Conservation (phyloP, 2,329 filamentous ascomycete species). For the Alternaria incomplexa region DNA sequence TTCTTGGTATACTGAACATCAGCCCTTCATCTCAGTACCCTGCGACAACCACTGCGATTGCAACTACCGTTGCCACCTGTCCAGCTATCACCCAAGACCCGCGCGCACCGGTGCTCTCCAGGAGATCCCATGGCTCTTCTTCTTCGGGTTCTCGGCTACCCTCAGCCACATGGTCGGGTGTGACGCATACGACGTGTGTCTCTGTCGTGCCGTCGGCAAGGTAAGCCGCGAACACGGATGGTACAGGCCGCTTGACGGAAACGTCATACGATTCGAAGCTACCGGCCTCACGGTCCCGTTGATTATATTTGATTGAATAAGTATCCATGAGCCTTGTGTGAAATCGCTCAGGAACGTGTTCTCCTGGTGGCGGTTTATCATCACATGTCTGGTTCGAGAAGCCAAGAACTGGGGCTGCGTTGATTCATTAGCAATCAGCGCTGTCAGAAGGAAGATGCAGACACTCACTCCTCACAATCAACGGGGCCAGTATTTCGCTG, state of each 20-base stretch:
- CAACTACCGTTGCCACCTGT: neutral
- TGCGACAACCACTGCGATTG: neutral
- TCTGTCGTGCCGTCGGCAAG: neutral
- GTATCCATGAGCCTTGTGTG: neutral
- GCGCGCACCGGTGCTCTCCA: neutral
- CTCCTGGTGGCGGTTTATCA: neutral
- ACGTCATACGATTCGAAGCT: neutral
- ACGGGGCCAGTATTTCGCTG: neutral
- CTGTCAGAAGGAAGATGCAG: neutral
- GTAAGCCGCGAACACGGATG: neutral
- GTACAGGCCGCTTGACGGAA: neutral
- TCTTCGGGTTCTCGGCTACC: neutral
- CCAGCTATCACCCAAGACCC: neutral
- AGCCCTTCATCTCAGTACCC: neutral
- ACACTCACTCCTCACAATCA: neutral
- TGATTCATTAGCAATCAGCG: neutral
- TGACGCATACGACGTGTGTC: neutral
- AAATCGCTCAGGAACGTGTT: neutral
- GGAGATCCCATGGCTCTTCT: neutral
- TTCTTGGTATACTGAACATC: neutral
- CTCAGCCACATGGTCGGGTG: neutral
- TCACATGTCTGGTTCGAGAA: neutral
- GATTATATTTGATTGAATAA: no score
- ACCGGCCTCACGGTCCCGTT: neutral
- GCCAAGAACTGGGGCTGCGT: neutral